phyloP scores from a whole-genome alignment of 2,329 filamentous ascomycete genomes.

The Rhexocercosporidium sp. region DNA sequence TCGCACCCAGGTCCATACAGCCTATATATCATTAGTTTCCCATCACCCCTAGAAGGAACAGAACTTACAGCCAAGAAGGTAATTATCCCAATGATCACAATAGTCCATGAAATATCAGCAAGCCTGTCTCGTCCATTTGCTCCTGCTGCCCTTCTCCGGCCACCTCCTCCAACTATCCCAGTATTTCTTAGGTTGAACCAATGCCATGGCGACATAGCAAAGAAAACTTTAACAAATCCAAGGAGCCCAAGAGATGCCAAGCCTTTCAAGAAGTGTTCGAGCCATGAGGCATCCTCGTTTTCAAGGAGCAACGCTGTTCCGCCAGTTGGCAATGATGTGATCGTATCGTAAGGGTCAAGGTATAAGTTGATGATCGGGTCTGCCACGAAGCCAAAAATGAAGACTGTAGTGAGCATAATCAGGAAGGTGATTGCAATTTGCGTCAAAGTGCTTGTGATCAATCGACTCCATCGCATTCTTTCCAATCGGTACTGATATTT shows the following conservation, averaged over 20 bases:
- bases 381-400: slow-evolving; percentile 86
- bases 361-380: slow-evolving; percentile 92
- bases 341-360: slow-evolving; percentile 73
- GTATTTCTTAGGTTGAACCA: slow-evolving; percentile 75
- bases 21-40: slow-evolving; percentile 50
- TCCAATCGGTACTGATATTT: slow-evolving; percentile 81
- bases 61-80: slow-evolving; percentile 77
- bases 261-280: slow-evolving; percentile 86
- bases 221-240: slow-evolving; percentile 80
- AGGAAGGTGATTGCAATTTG: slow-evolving; percentile 73
- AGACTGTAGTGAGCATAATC: slow-evolving; percentile 76
- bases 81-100: slow-evolving; percentile 78
- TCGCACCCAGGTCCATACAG: slow-evolving; percentile 82
- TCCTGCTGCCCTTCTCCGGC: slow-evolving; percentile 57
- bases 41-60: not conserved
- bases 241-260: slow-evolving; percentile 87
- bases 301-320: slow-evolving; percentile 49
- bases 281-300: slow-evolving; percentile 68
- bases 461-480: slow-evolving; percentile 75
- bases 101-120: slow-evolving; percentile 77
- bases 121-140: slow-evolving; percentile 77
- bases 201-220: slow-evolving; percentile 76
- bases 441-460: slow-evolving; percentile 68
- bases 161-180: slow-evolving; percentile 57
- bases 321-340: slow-evolving; percentile 51